phyloP scores from a whole-genome alignment of 2,329 filamentous ascomycete genomes.

The Xylaria sp. region DNA sequence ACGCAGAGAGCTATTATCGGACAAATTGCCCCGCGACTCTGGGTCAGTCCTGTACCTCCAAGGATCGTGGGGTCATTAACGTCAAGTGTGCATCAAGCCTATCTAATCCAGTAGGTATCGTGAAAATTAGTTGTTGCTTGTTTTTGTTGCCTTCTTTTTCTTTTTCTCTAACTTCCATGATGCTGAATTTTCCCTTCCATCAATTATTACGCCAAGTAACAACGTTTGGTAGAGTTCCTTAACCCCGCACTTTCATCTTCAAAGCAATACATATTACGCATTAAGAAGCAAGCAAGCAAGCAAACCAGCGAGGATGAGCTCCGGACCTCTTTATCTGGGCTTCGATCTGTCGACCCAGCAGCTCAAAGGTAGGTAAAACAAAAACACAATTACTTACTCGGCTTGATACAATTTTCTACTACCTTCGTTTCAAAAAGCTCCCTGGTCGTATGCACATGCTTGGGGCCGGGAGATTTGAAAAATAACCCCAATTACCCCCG shows the following conservation, averaged over 20 bases:
- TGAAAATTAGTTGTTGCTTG: slow-evolving; percentile 14
- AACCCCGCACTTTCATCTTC: background rate
- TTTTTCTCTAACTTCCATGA: slow-evolving; percentile 8
- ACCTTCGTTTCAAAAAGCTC: background rate
- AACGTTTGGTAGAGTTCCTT: slow-evolving; percentile 21
- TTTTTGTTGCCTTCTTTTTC: slow-evolving; percentile 2
- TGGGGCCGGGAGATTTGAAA: background rate
- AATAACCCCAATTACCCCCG: background rate
- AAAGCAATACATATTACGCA: slow-evolving; percentile 1
- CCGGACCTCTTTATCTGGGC: slow-evolving; percentile 81
- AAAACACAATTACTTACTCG: slow-evolving; percentile 15
- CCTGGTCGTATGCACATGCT: background rate
- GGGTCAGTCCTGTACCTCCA: slow-evolving; percentile 15
- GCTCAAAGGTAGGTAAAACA: slow-evolving; percentile 75
- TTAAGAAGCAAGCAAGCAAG: slow-evolving; percentile 6
- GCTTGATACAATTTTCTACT: background rate
- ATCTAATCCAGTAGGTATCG: slow-evolving; percentile 23
- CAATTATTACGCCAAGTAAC: slow-evolving; percentile 10
- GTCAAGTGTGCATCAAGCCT: slow-evolving; percentile 18
- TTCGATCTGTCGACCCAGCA: slow-evolving; percentile 98
- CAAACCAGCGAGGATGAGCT: slow-evolving; percentile 47
- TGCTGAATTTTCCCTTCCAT: slow-evolving; percentile 15
- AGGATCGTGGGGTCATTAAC: slow-evolving; percentile 29
- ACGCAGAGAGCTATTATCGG: slow-evolving; percentile 27
- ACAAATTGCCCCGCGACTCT: slow-evolving; percentile 35